These are phyloP conservation scores for Aspergillus fumigatus DNA, from an alignment of 2,329 filamentous ascomycete genomes.

Conservation along the genomic window DNA sequence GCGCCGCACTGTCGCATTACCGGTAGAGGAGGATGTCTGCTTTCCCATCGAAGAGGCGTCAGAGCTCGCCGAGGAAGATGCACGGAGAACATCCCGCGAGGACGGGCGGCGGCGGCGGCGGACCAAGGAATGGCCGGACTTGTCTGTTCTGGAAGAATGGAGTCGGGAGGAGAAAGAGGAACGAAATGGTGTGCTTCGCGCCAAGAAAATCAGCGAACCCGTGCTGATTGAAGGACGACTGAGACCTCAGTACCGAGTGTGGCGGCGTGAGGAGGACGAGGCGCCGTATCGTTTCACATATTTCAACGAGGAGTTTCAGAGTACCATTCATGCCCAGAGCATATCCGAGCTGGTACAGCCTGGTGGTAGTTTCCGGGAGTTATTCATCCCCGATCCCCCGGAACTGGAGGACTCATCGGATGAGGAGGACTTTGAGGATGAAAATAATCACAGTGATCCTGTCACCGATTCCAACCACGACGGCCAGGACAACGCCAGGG, in stretches of 20 bases:
- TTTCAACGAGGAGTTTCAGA: conserved; percentile 95
- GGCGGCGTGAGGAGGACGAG: conserved; percentile 86
- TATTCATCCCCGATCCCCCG: conserved; percentile 85
- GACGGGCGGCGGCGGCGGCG: conserved; percentile 53
- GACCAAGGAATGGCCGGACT: conserved; percentile 77
- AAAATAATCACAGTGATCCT: conserved; percentile 21
- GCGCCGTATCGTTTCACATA: conserved; percentile 94
- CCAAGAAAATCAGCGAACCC: conserved; percentile 90
- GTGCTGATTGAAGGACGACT: conserved; percentile 86
- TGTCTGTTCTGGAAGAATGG: conserved; percentile 83
- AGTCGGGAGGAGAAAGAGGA: conserved; percentile 84
- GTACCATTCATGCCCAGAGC: conserved; percentile 91
- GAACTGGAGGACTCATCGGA: conserved; percentile 69
- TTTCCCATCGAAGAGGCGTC: conserved; percentile 78
- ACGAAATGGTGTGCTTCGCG: conserved; percentile 72
- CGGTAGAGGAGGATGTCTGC: conserved; percentile 83
- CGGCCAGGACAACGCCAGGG: conserved; percentile 26
- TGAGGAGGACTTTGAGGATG: conserved; percentile 51
- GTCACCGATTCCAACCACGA: conserved; percentile 7
- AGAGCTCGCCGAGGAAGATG: conserved; percentile 72
- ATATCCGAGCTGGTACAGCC: conserved; percentile 90
- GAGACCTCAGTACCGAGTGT: conserved; percentile 71
- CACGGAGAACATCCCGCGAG: conserved; percentile 46
- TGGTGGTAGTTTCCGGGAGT: conserved; percentile 74
- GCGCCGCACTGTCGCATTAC: conserved; percentile 57